Evolutionary conservation across 1,284 basidiomycete species (phyloP), one percentile per base, ranked within the genome.

Genomic region (Sporisorium exsertum): DNA sequence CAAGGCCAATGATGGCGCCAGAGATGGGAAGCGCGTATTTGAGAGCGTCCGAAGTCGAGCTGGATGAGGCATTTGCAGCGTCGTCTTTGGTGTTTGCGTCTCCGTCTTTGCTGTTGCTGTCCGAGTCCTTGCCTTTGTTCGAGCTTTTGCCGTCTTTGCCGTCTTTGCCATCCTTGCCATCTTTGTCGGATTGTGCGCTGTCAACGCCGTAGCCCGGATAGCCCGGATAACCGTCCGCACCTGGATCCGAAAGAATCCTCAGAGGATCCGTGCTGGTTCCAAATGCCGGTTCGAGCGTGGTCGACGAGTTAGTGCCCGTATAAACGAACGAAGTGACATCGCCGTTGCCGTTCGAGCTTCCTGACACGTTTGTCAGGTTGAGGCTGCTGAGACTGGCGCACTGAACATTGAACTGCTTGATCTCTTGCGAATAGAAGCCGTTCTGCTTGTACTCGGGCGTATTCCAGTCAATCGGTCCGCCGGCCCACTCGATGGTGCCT

Each of bases 381-480:
- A 73, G 40, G 18, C 37, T 24, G 37, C 29, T 16, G 7, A 66
- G 62, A 27, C 70, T 64, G 26, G 64, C 71, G 54, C 83, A 84
- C 13, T 57, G 53, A 16, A 83, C 64, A 24, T 45, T 54, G 61
- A 83, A 68, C 22, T 70, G 66, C 52, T 69, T 67, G 42, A 84
- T 67, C 67, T 84, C 83, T 32, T 80, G 80, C 47, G 78, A 67
- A 50, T 79, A 84, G 61, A 70, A 84, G 27, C 83, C 83, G 4
- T 78, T 57, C 40, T 62, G 20, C 35, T 58, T 58, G 71, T 84
- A 84, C 50, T 66, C 61, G 22, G 63, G 32, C 10, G 63, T 59
- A 13, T 58, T 59, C 72, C 72, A 81, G 47, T 79, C 74, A 56
- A 82, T 78, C 22, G 60, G 37, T 13, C 83, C 82, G 37, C 80